Evolutionary conservation across 2,329 filamentous ascomycete genomes (phyloP).

Genomic region (Orbilia ellipsospora): DNA sequence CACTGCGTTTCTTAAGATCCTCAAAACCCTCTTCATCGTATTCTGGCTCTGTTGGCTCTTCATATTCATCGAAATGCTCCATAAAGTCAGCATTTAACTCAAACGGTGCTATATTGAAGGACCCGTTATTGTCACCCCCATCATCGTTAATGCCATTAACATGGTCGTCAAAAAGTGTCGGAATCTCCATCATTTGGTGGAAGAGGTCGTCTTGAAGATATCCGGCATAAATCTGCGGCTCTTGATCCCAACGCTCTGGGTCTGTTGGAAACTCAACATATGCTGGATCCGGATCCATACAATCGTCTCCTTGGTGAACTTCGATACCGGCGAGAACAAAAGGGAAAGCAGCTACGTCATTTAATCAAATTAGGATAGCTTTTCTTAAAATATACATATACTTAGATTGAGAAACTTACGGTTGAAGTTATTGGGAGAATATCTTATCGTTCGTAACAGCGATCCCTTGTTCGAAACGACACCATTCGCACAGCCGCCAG

Average conservation of each 20-base stretch:
- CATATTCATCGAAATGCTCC: background rate
- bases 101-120: background rate
- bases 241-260: background rate
- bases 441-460: conserved; percentile 15
- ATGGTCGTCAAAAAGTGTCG: conserved; percentile 24
- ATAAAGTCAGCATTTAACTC: conserved; percentile 1
- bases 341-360: conserved; percentile 8
- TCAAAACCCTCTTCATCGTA: background rate
- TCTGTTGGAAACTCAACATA: conserved; percentile 16
- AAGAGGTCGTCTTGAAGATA: background rate
- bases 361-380: background rate
- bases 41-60: background rate
- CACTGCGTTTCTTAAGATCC: conserved; percentile 16
- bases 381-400: background rate
- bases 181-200: conserved; percentile 11
- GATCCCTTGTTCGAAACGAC: conserved; percentile 21
- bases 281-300: conserved; percentile 21
- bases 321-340: conserved; percentile 13
- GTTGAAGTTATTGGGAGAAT: conserved; percentile 20
- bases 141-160: background rate
- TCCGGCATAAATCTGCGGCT: background rate
- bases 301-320: conserved; percentile 29
- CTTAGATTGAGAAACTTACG: conserved; percentile 20
- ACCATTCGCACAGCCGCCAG: conserved; percentile 28
- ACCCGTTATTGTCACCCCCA: background rate